Evolutionary conservation across 83 land plant species (phyloP).

Genomic region (Picea abies): DNA sequence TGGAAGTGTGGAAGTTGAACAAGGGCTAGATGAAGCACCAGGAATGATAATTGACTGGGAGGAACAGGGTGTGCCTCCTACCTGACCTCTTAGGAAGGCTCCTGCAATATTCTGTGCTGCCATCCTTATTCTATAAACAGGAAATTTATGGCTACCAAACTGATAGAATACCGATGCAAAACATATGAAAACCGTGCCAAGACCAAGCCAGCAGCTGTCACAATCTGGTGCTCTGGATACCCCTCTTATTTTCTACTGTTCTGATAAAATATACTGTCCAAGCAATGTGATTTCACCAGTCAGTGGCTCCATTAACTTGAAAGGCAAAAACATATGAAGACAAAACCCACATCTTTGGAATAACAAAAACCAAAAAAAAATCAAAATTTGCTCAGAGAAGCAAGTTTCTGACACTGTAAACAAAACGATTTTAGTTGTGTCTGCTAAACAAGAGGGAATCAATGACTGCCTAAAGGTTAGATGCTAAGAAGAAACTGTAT

Average conservation of each 20-base stretch:
- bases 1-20: slow-evolving; percentile 17
- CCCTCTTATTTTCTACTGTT: background rate
- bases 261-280: background rate
- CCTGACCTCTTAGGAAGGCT: slow-evolving; percentile 7
- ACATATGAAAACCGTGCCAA: background rate
- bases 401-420: background rate
- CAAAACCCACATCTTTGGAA: background rate
- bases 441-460: too few relatives aligned
- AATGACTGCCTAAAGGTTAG: too few relatives aligned
- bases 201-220: background rate
- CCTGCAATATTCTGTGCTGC: slow-evolving; percentile 14
- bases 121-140: slow-evolving; percentile 1
- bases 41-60: background rate
- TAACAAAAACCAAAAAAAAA: background rate
- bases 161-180: background rate
- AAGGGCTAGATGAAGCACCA: slow-evolving; percentile 8
- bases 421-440: background rate
- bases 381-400: background rate
- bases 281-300: background rate
- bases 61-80: background rate
- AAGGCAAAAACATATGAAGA: too few relatives aligned
- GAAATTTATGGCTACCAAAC: background rate
- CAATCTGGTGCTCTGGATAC: background rate
- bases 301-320: background rate
- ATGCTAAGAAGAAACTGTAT: too few relatives aligned